phyloP scores from a whole-genome alignment of 2,329 filamentous ascomycete species.

The Aspergillus versicolor region DNA sequence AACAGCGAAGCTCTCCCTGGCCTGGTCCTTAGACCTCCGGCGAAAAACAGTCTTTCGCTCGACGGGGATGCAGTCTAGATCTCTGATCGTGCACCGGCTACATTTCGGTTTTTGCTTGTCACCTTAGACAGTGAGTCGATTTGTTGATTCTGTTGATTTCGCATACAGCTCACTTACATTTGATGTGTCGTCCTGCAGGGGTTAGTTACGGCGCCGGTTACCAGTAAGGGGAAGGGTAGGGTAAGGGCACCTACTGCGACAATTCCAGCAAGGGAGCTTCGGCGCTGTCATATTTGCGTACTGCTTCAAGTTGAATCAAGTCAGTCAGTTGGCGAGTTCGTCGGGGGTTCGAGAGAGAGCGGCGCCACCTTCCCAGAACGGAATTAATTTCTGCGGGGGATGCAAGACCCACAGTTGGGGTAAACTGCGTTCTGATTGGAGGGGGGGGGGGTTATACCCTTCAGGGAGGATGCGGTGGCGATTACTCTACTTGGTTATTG shows the following conservation, averaged over 20 bases:
- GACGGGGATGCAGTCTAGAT: not conserved
- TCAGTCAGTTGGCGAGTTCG: too few relatives aligned
- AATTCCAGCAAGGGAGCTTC: not conserved
- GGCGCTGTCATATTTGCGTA: not conserved
- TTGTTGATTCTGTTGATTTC: not conserved
- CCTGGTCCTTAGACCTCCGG: not conserved
- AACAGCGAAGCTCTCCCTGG: not conserved
- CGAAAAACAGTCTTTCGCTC: not conserved
- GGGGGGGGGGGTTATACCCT: too few relatives aligned
- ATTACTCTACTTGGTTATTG: too few relatives aligned
- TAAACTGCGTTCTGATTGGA: too few relatives aligned
- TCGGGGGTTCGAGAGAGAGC: too few relatives aligned
- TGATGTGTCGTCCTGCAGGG: not conserved
- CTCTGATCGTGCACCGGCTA: not conserved
- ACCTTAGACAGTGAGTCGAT: not conserved
- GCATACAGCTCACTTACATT: not conserved
- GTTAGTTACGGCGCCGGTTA: not conserved
- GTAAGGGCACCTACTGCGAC: not conserved
- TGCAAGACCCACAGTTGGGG: too few relatives aligned
- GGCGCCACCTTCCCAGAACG: too few relatives aligned
- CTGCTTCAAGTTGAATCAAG: too few relatives aligned
- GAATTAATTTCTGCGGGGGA: too few relatives aligned
- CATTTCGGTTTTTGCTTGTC: not conserved
- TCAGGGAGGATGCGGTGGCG: too few relatives aligned
- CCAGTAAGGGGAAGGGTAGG: not conserved